Evolutionary conservation across 2,329 filamentous ascomycete genomes (phyloP).

Genomic region (Colletotrichum trifolii): DNA sequence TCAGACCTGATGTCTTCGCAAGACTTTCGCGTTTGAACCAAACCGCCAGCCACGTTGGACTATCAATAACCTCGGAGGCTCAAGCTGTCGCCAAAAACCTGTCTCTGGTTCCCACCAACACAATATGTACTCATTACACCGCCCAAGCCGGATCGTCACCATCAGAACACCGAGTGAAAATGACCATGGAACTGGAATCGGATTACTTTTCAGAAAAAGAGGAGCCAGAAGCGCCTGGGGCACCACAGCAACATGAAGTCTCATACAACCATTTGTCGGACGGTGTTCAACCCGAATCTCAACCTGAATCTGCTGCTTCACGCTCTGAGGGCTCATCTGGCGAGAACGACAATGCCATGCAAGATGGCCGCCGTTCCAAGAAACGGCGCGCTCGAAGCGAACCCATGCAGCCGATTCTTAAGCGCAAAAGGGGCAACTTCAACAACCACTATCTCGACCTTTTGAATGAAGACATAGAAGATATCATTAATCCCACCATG

Average conservation of each 20-base stretch:
- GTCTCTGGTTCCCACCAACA: slow-evolving; percentile 4
- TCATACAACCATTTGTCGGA: too few relatives aligned
- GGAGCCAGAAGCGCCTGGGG: not conserved
- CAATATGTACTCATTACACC: slow-evolving; percentile 29
- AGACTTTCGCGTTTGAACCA: slow-evolving; percentile 2
- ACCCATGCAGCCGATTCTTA: slow-evolving; percentile 49
- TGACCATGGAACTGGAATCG: slow-evolving; percentile 45
- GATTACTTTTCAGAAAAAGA: slow-evolving; percentile 29
- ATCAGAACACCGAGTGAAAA: slow-evolving; percentile 20
- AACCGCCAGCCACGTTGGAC: too few relatives aligned
- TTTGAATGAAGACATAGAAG: slow-evolving; percentile 68
- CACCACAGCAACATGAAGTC: not conserved
- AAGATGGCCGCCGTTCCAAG: slow-evolving; percentile 34
- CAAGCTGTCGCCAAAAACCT: not conserved
- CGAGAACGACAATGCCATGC: slow-evolving; percentile 2
- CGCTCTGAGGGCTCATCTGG: not conserved
- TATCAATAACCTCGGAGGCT: not conserved
- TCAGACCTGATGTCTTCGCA: slow-evolving; percentile 9
- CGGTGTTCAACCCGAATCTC: too few relatives aligned
- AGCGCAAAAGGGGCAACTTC: slow-evolving; percentile 56
- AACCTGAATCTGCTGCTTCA: not conserved
- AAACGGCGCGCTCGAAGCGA: slow-evolving; percentile 46
- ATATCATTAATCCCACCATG: slow-evolving; percentile 55
- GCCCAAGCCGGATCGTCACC: slow-evolving; percentile 22
- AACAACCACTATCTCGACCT: slow-evolving; percentile 61